Conservation (phyloP, 2,329 filamentous ascomycete genomes). For the Leptoxyphium fumago region DNA sequence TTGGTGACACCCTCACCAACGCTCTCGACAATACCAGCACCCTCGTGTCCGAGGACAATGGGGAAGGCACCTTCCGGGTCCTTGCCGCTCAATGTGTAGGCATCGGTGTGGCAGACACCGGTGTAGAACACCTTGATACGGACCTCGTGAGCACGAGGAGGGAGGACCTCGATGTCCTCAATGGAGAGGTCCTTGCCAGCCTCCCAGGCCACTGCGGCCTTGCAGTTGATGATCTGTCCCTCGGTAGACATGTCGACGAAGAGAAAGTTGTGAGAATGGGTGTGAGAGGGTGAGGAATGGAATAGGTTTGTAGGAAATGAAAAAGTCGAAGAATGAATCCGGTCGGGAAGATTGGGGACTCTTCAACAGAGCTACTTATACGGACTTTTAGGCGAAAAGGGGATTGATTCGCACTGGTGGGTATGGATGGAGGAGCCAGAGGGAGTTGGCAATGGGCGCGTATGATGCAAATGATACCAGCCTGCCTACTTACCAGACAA, state of each 20-base stretch:
- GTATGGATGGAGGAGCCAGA: no score
- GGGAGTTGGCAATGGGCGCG: no score
- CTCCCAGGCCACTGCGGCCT: slow-evolving; percentile 90
- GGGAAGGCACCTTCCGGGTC: slow-evolving; percentile 93
- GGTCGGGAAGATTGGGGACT: no score
- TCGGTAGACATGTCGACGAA: slow-evolving; percentile 35
- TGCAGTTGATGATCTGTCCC: slow-evolving; percentile 78
- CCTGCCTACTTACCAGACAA: no score
- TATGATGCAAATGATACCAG: no score
- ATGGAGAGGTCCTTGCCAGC: slow-evolving; percentile 77
- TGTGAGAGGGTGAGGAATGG: neutral
- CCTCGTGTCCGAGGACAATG: slow-evolving; percentile 78
- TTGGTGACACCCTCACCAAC: slow-evolving; percentile 89
- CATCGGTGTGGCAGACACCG: slow-evolving; percentile 98
- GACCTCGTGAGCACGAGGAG: slow-evolving; percentile 84
- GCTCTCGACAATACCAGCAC: slow-evolving; percentile 82
- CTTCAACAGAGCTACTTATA: no score
- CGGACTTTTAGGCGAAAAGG: no score
- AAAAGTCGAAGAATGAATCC: no score
- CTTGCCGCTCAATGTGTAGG: slow-evolving; percentile 78
- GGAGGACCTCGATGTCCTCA: slow-evolving; percentile 83
- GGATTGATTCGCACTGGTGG: no score
- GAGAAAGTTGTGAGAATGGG: slow-evolving; percentile 1
- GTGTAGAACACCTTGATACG: slow-evolving; percentile 96
- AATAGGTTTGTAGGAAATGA: neutral